A percentile compares a stretch with the other conserved stretches of the same genome.
Conservation (phyloP, 2,329 filamentous ascomycete species). For the Exophiala sideris region DNA sequence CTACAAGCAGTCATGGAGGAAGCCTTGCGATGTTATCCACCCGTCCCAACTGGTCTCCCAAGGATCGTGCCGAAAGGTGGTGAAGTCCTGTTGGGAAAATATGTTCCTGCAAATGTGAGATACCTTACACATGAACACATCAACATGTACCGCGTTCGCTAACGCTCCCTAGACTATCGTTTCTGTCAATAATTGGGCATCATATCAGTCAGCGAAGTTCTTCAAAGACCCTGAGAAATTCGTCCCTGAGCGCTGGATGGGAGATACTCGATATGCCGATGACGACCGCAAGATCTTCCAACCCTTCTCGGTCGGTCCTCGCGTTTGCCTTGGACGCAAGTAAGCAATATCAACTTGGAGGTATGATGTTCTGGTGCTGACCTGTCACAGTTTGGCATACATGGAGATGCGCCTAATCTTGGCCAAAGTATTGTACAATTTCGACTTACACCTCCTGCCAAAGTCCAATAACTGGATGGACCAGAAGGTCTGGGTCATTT, state of each 20-base stretch:
- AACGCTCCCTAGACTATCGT: neutral
- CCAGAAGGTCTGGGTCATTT: slow-evolving; percentile 7
- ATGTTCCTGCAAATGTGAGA: slow-evolving; percentile 24
- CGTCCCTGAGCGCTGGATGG: slow-evolving; percentile 11
- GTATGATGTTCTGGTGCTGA: neutral
- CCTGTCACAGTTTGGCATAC: slow-evolving; percentile 43
- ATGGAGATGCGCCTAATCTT: slow-evolving; percentile 52
- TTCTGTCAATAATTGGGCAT: neutral
- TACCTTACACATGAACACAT: neutral
- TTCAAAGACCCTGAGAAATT: neutral
- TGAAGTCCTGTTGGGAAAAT: neutral
- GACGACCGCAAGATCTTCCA: slow-evolving; percentile 7
- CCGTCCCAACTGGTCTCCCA: slow-evolving; percentile 31
- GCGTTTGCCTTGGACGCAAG: slow-evolving; percentile 24
- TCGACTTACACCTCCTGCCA: slow-evolving; percentile 38
- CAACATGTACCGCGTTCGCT: too few relatives aligned
- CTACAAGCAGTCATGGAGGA: slow-evolving; percentile 32
- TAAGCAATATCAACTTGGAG: too few relatives aligned
- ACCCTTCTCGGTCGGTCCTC: slow-evolving; percentile 4
- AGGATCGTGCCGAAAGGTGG: slow-evolving; percentile 29
- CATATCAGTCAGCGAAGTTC: neutral
- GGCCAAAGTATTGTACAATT: slow-evolving; percentile 48
- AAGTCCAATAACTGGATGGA: slow-evolving; percentile 17
- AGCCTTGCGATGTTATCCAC: slow-evolving; percentile 33
- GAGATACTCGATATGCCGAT: neutral